Evolutionary conservation across 352 stramenopile species (phyloP), one percentile per base, ranked within the genome.

Genomic region (Globisporangium apiculatum): DNA sequence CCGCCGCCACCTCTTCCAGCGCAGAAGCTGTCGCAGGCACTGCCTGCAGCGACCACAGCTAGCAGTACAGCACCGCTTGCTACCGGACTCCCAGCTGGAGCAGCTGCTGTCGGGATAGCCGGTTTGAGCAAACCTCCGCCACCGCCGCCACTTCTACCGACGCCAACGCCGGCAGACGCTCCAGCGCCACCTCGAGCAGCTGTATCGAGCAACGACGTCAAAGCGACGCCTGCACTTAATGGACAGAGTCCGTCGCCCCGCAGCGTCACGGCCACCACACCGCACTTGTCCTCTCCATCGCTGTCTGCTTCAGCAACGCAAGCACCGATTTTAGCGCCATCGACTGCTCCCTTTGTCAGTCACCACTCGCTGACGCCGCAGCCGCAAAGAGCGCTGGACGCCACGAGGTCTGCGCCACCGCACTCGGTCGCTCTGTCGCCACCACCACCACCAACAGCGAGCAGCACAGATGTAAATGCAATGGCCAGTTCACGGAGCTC

Each of bases 201-300:
- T 36, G n/a, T 50, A 31, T 46, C 55, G 9, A 55, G 37, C 10
- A 42, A 1, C 2, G 60, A 62, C 46, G 37, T 36, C 4, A 63
- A 63, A 17, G 24, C 48, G n/a, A 56, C 17, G 0, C 3, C 38
- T 2, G 7, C 1, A 18, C 15, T 45, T 10, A 31, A 6, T 43
- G 42, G 5, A 38, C 10, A 36, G 5, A 50, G 38, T 35, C 35
- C 5, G 12, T 53, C 43, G 6, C 46, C 40, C 18, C 47, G 43
- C 8, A 47, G 17, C 14, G 9, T 11, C 24, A 31, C 2, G 24
- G 3, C 42, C 42, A 0, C 12, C 42, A 17, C 42, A 31, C 24
- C 12, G 42, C 12, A 11, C 15, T 11, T 47, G 42, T 7, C 42
- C n/a, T 15, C 42, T n/a, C 42, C 42, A 17, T 42, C 38, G 4